A percentile compares a stretch with the other conserved stretches of the same genome.
Conservation (phyloP, 2,329 filamentous ascomycete species). For the Teratosphaeria zuluensis region DNA sequence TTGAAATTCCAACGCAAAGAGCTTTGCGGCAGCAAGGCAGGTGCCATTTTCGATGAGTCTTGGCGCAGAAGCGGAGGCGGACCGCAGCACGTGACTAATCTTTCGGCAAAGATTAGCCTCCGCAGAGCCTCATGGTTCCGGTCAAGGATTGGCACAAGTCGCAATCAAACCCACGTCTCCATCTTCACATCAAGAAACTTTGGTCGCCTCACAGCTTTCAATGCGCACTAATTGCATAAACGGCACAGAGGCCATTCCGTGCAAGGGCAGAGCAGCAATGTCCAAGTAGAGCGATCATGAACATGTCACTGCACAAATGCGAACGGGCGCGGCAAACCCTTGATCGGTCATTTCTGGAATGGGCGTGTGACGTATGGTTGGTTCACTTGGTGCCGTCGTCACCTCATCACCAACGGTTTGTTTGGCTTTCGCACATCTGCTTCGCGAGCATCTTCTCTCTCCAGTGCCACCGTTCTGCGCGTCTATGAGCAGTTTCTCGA, state of each 20-base stretch:
- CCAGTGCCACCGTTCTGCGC: neutral
- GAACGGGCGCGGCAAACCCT: constrained; percentile 2
- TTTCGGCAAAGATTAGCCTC: neutral
- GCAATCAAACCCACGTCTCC: neutral
- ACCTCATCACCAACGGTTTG: neutral
- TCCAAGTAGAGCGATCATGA: neutral
- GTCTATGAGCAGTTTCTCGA: neutral
- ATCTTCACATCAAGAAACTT: neutral
- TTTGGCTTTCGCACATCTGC: neutral
- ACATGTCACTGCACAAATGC: neutral
- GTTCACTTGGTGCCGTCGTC: neutral
- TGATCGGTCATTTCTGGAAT: neutral
- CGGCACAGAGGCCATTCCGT: no score
- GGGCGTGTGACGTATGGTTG: neutral
- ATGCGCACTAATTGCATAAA: no score
- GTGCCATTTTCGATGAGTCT: neutral
- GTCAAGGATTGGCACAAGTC: neutral
- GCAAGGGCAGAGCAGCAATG: no score
- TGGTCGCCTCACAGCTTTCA: no score
- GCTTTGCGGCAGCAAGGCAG: neutral
- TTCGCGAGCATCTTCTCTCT: neutral
- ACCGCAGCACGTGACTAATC: neutral
- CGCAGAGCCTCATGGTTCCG: neutral
- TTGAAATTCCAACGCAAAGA: neutral
- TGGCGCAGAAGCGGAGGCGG: neutral